A percentile compares a stretch with the other conserved stretches of the same genome.
These are phyloP conservation scores for Wickerhamomyces ciferrii DNA, from an alignment of 805 yeast genomes.

Conservation along the genomic window DNA sequence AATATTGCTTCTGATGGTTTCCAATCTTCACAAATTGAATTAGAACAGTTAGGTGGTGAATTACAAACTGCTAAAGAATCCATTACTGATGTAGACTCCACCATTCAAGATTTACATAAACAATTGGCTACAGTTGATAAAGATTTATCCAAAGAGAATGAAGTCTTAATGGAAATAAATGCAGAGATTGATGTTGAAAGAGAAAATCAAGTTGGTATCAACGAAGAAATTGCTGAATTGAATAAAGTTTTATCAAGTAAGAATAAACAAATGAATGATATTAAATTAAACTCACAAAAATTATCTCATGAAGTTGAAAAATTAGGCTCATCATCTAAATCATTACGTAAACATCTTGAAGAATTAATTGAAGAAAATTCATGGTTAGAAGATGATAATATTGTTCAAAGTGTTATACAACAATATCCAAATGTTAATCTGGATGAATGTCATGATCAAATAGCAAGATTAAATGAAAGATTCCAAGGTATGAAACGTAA, in stretches of 20 bases:
- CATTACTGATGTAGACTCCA: constrained; percentile 27
- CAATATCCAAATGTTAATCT: constrained; percentile 61
- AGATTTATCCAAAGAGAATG: constrained; percentile 24
- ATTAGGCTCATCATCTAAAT: constrained; percentile 30
- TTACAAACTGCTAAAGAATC: constrained; percentile 38
- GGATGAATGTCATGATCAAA: constrained; percentile 54
- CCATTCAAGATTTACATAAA: constrained; percentile 30
- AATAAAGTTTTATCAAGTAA: constrained; percentile 39
- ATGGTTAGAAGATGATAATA: constrained; percentile 69
- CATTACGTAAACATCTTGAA: constrained; percentile 34
- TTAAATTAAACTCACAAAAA: constrained; percentile 47
- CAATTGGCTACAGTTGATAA: constrained; percentile 20
- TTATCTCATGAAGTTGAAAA: constrained; percentile 51
- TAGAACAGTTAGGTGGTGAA: constrained; percentile 64
- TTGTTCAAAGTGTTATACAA: constrained; percentile 49
- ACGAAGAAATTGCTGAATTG: constrained; percentile 71
- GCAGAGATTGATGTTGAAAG: constrained; percentile 30
- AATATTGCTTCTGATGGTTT: constrained; percentile 45
- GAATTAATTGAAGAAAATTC: constrained; percentile 48
- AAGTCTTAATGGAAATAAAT: constrained; percentile 22
- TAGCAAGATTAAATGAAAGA: constrained; percentile 49
- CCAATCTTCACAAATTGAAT: constrained; percentile 63
- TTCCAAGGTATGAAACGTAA: constrained; percentile 70
- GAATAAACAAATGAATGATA: constrained; percentile 33
- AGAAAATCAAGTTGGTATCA: constrained; percentile 56